Evolutionary conservation across 257 asterid genomes (phyloP), one percentile per base, ranked within the genome.

Genomic region (Lantana camara): DNA sequence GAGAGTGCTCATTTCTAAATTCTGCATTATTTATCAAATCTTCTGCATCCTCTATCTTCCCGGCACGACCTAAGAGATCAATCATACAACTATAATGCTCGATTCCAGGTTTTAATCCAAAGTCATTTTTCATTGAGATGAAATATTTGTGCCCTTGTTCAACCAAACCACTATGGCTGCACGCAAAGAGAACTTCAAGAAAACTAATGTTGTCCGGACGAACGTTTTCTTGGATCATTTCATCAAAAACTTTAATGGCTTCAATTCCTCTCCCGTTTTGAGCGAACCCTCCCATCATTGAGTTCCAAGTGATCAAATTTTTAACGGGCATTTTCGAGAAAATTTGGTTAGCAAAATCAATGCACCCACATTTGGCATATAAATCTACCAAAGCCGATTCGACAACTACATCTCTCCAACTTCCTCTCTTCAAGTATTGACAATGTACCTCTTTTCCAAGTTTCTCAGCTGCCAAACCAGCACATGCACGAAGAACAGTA

Each of bases 371-470:
- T 75, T 88, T 90, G 30, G 99, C 95, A 49, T 93, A 93, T 30
- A 90, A 65, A 79, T 87, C 97, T 21, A 93, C 94, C 30, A 93
- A 64, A 60, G 99, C 96, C 5, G 99, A 93, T 78, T 93, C 99
- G 29, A 87, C 95, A 42, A 93, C 85, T 12, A 93, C 83, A 56
- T 90, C 92, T 45, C 82, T 79, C 95, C 95, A 85, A 24, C 95
- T 70, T 46, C 97, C 88, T 66, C 88, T 74, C 81, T 82, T 93
- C 72, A 93, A 68, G 76, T 90, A 93, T 63, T 85, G 99, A 72
- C 97, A 84, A 68, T 93, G 99, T 0, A 93, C 74, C 76, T 90
- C 96, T 76, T 82, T 93, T 29, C 99, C 99, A 0, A 76, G 83
- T 64, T 75, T 80, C 64, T 73, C 82, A 22, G 88, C 82, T 13